These are phyloP conservation scores for Pseudogymnoascus verrucosus DNA, from an alignment of 2,329 filamentous ascomycete genomes.

Conservation along the genomic window DNA sequence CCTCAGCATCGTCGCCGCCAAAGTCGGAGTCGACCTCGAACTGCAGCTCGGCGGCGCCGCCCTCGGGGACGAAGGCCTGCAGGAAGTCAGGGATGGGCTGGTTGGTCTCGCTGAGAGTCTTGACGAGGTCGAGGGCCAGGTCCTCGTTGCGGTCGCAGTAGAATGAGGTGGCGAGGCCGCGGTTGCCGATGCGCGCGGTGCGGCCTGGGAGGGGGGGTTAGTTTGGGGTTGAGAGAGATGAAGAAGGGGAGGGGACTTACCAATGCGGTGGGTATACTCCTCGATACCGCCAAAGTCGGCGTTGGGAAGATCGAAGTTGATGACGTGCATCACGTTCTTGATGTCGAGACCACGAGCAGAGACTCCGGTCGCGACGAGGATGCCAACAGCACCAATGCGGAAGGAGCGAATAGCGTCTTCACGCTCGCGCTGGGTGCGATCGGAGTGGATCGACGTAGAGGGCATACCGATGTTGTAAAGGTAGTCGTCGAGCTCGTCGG, in stretches of 20 bases:
- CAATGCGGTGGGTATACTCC: slow-evolving; percentile 92
- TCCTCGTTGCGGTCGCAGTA: slow-evolving; percentile 71
- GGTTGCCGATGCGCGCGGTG: slow-evolving; percentile 86
- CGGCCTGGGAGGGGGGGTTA: slow-evolving; percentile 50
- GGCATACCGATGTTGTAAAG: slow-evolving; percentile 74
- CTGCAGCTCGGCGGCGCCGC: slow-evolving; percentile 19
- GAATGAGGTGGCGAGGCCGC: slow-evolving; percentile 80
- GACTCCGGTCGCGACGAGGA: slow-evolving; percentile 80
- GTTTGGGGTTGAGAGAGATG: neutral
- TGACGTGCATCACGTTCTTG: slow-evolving; percentile 76
- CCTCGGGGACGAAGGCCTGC: slow-evolving; percentile 50
- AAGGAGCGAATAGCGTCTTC: slow-evolving; percentile 88
- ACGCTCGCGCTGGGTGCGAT: slow-evolving; percentile 82
- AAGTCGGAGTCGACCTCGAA: slow-evolving; percentile 22
- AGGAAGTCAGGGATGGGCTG: slow-evolving; percentile 82
- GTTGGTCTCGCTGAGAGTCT: slow-evolving; percentile 70
- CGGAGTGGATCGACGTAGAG: slow-evolving; percentile 78
- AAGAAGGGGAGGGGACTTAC: slow-evolving; percentile 38
- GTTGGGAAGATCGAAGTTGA: slow-evolving; percentile 85
- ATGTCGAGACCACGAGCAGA: slow-evolving; percentile 85
- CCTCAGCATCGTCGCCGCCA: slow-evolving; percentile 18
- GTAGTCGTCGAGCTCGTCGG: slow-evolving; percentile 81
- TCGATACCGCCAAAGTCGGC: slow-evolving; percentile 74
- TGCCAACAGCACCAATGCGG: slow-evolving; percentile 63
- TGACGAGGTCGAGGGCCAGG: slow-evolving; percentile 66